Conservation (phyloP, 768 basidiomycete species). For the Daedalea quercina region DNA sequence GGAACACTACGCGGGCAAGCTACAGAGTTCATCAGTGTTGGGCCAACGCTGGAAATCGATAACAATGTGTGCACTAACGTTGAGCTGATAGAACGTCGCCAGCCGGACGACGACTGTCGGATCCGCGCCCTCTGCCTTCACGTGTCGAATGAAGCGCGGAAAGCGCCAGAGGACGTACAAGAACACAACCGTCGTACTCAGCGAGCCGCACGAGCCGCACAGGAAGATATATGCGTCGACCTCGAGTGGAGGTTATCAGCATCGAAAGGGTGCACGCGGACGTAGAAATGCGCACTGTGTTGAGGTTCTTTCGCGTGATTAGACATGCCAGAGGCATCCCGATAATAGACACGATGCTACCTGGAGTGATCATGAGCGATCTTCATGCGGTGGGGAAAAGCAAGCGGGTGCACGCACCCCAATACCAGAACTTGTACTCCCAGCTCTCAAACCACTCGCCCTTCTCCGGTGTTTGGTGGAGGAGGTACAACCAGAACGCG, state of each 20-base stretch:
- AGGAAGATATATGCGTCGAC: constrained; percentile 72
- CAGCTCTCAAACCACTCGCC: constrained; percentile 75
- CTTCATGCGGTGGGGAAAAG: not conserved
- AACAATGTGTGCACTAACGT: constrained; percentile 41
- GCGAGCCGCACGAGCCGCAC: constrained; percentile 59
- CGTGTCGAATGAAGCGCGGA: constrained; percentile 60
- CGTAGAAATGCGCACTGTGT: constrained; percentile 38
- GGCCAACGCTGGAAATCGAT: not conserved
- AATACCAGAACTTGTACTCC: constrained; percentile 70
- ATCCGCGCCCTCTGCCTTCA: constrained; percentile 68
- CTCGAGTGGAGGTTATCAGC: constrained; percentile 27
- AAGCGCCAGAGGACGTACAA: constrained; percentile 67
- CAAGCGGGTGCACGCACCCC: constrained; percentile 36
- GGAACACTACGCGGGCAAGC: constrained; percentile 67
- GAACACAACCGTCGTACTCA: constrained; percentile 61
- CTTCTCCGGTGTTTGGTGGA: constrained; percentile 66
- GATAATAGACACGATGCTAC: constrained; percentile 55
- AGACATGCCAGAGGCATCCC: constrained; percentile 71
- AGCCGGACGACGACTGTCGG: constrained; percentile 71
- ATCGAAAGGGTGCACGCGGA: not conserved
- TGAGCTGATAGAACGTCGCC: constrained; percentile 69
- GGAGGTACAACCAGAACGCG: constrained; percentile 77
- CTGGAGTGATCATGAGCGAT: constrained; percentile 25
- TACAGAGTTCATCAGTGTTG: constrained; percentile 18
- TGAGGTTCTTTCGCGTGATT: constrained; percentile 48